Evolutionary conservation across 345 rosid species (phyloP).

Genomic region (Eucalyptus paniculata): DNA sequence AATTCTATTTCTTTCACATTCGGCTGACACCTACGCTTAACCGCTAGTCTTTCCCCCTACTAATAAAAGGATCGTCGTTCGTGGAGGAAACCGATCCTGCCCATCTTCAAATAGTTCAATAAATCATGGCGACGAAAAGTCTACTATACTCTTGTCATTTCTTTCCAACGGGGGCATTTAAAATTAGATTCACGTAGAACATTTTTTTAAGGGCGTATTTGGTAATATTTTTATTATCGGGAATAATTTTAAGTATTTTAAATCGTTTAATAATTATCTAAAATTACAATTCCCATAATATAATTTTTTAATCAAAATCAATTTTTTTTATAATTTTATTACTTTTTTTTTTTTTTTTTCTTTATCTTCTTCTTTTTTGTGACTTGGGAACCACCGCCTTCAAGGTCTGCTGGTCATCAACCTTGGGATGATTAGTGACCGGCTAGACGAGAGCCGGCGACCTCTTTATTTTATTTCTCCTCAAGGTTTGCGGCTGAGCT

Average conservation of each 20-base stretch:
- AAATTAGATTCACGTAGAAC: accelerated
- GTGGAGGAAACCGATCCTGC: not conserved
- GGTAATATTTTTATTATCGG: no score
- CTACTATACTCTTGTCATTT: not conserved
- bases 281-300: no score
- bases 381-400: no score
- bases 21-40: not conserved
- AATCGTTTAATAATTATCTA: accelerated
- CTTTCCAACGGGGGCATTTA: no score
- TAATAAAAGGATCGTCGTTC: not conserved
- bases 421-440: accelerated
- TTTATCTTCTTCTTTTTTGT: no score
- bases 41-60: not conserved
- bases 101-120: not conserved
- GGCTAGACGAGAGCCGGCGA: accelerated
- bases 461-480: no score
- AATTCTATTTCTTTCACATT: not conserved
- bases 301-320: no score
- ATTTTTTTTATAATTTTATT: no score
- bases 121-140: not conserved
- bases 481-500: no score
- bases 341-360: no score
- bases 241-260: no score
- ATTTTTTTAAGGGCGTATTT: accelerated
- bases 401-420: accelerated